Base-by-base conservation (phyloP, 2,329 filamentous ascomycete genomes). In the Phialocephala subalpina region DNA sequence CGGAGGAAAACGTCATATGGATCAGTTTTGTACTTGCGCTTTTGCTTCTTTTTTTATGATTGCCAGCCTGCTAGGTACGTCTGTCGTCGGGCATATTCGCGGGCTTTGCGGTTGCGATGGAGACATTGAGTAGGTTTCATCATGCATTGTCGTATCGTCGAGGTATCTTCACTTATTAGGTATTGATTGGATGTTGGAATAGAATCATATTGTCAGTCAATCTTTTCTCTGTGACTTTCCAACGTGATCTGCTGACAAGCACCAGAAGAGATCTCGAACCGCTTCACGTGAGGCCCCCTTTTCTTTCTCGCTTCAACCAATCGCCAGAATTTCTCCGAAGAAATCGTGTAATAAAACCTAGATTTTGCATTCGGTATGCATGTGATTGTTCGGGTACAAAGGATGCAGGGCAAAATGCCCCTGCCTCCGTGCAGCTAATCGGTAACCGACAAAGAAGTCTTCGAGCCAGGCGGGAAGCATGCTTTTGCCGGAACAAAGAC, bases 41-140 rank as follows among this genome's bases (percentile, higher is more conserved):
- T 56, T 20, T 69, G 59, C 29, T 67, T 58, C 52, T 67, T 66
- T 69, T 69, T 69, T 69, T 69, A 69, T 69, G 36, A 65, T 60
- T 62, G 22, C 27, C 5, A 33, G 45, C 63, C 63, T 68, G 55
- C 52, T 63, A 52, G 33, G 55, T 45, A 22, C 49, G 53, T 40
- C 61, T 9, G 3, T 64, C 20, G 33, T 47, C 12, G n/a, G 74
- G 71, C 6, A 75, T 69, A 49, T 58, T 27, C 56, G 53, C 40
- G 18, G 20, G 42, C 60, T 58, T 36, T 38, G 12, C 20, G 18
- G 58, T 40, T 61, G 38, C 45, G 22, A 22, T 25, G 14, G 38
- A 12, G 5, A 2, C 11, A 20, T 25, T 18, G 18, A n/a, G 22
- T n/a, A 56, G 22, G 14, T 57, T 22, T 22, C 7, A 27, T 18